These are phyloP conservation scores for Hypoxylon trugodes DNA, from an alignment of 495 filamentous ascomycete species.

Conservation along the genomic window DNA sequence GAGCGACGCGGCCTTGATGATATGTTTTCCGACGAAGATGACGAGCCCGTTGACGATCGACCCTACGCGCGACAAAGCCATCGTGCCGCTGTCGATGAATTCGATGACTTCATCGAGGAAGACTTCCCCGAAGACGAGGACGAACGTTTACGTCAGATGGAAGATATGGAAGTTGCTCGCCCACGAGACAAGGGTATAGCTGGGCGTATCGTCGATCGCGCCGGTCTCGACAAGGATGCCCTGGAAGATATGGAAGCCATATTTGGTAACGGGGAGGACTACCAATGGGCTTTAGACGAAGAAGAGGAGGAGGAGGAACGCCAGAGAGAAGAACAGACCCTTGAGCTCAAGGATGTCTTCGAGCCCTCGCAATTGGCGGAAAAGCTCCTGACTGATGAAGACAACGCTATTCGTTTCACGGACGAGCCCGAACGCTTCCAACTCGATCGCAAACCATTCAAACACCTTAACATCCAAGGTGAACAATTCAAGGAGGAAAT, in stretches of 20 bases:
- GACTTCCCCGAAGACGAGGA: slow-evolving; percentile 91
- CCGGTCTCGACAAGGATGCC: slow-evolving; percentile 87
- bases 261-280: slow-evolving; percentile 94
- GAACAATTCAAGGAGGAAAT: slow-evolving; percentile 90
- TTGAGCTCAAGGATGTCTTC: slow-evolving; percentile 98
- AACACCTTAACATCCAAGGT: slow-evolving; percentile 74
- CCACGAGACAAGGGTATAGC: slow-evolving; percentile 72
- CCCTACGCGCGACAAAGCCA: slow-evolving; percentile 59
- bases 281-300: slow-evolving; percentile 88
- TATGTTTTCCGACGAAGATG: slow-evolving; percentile 97
- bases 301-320: slow-evolving; percentile 81
- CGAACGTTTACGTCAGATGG: slow-evolving; percentile 74
- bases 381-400: slow-evolving; percentile 92
- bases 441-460: slow-evolving; percentile 86
- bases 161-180: slow-evolving; percentile 86
- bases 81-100: slow-evolving; percentile 76
- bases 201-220: slow-evolving; percentile 67
- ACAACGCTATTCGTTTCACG: slow-evolving; percentile 83
- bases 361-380: slow-evolving; percentile 94
- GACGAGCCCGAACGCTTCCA: slow-evolving; percentile 97
- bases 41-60: slow-evolving; percentile 68
- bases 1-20: slow-evolving; percentile 78
- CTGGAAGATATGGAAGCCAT: slow-evolving; percentile 94
- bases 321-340: slow-evolving; percentile 68
- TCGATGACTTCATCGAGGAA: slow-evolving; percentile 97